These are phyloP conservation scores for Dunaliella primolecta DNA, from an alignment of 139 green algal species.

Conservation along the genomic window DNA sequence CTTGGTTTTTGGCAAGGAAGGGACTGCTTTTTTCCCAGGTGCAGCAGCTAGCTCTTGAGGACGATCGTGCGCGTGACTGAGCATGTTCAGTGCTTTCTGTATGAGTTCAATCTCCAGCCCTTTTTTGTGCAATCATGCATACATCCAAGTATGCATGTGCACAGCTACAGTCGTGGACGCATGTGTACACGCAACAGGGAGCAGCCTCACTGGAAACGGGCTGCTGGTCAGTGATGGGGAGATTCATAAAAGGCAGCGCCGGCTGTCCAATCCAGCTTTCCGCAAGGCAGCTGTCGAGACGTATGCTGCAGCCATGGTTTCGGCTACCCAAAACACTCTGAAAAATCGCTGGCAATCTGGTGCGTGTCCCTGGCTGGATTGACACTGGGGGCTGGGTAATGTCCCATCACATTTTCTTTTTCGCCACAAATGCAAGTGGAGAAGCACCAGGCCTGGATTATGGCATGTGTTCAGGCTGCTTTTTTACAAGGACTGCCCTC, in stretches of 20 bases:
- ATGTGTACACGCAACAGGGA: too few species aligned
- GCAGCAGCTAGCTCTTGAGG: too few species aligned
- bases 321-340: constrained; percentile 36
- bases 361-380: background rate
- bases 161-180: too few species aligned
- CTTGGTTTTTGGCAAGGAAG: constrained; percentile 55
- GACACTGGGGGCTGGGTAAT: too few species aligned
- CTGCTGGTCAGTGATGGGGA: constrained; percentile 81
- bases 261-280: constrained; percentile 84
- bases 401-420: too few species aligned
- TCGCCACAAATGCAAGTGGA: background rate
- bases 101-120: too few species aligned
- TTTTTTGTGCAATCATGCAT: too few species aligned
- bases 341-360: constrained; percentile 16
- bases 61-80: too few species aligned
- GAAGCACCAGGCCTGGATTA: background rate
- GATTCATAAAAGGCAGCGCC: constrained; percentile 74
- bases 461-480: background rate
- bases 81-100: too few species aligned
- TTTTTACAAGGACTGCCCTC: too few species aligned
- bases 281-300: constrained; percentile 59
- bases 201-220: constrained; percentile 75
- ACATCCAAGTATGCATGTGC: too few species aligned
- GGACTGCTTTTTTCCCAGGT: constrained; percentile 89
- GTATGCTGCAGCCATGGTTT: constrained; percentile 61